Base-by-base conservation (phyloP, 164 flowering plant species). In the Kalanchoe fedtschenkoi region DNA sequence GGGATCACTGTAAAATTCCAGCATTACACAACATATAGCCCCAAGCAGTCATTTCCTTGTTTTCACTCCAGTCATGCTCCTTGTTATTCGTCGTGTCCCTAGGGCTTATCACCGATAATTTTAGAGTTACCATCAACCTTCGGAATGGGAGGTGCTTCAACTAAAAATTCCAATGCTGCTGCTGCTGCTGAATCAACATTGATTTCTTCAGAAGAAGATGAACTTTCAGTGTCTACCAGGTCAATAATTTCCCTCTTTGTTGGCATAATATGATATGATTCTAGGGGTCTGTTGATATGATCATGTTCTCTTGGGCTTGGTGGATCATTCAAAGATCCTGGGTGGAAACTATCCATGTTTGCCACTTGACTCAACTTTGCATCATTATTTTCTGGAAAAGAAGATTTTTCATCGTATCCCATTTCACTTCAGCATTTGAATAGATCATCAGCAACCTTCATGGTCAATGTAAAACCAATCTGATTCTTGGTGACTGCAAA, bases 401-500 rank as follows among this genome's bases (percentile, higher is more conserved):
- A 51, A 24, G 21, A 26, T 24, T 7, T 51, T 10, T 8, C 56
- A 24, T 51, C 28, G 32, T 28, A 4, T 51, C 26, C 56, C 56
- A 51, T 24, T 10, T 51, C 16, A 11, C 32, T 51, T 26, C 24
- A 11, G 21, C 56, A 51, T 37, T 61, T 22, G 15, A 58, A 6
- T 41, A 70, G 3, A 32, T 68, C 63, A 2, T 65, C 34, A n/a
- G 22, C 42, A n/a, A 61, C 61, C 29, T 39, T 61, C 55, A 39
- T 47, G 3, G 28, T n/a, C 15, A 46, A 33, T 28, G 11, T 34
- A 55, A 39, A 1, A 56, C n/a, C 47, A 26, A 6, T 64, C 56
- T 24, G 68, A 61, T 24, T 59, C 61, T 41, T 59, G 66, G 32
- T 34, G 16, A 41, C 65, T 58, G 34, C 43, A 46, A 66, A 69